Conservation (phyloP, 2,329 filamentous ascomycete genomes). For the Leptographium procerum region DNA sequence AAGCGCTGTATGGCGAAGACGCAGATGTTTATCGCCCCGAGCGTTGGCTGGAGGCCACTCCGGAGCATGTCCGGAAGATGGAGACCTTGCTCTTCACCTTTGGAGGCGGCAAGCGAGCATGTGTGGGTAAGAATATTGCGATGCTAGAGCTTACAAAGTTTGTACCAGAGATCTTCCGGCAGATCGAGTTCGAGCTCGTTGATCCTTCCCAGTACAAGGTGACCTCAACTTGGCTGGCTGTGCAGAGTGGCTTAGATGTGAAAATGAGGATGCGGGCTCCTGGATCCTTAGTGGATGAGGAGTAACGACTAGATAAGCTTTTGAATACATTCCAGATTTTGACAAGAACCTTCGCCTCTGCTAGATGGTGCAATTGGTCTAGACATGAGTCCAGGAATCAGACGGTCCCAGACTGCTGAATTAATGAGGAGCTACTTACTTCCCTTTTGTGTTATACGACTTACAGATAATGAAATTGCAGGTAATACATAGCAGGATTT, state of each 20-base stretch:
- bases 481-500: too few relatives aligned
- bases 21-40: conserved; percentile 21
- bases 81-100: conserved; percentile 25
- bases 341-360: too few relatives aligned
- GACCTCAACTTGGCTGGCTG: not conserved
- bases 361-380: too few relatives aligned
- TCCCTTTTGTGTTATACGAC: too few relatives aligned
- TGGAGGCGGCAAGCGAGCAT: conserved; percentile 41
- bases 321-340: too few relatives aligned
- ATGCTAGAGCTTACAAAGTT: conserved; percentile 29
- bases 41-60: not conserved
- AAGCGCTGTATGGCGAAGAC: conserved; percentile 21
- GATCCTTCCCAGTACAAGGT: not conserved
- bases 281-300: too few relatives aligned
- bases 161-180: not conserved
- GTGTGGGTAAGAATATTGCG: conserved; percentile 37
- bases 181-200: not conserved
- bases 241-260: not conserved
- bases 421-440: too few relatives aligned
- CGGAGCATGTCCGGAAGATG: not conserved
- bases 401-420: too few relatives aligned
- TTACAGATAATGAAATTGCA: too few relatives aligned
- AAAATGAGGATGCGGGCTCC: too few relatives aligned
- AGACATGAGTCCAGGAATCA: too few relatives aligned
- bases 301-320: too few relatives aligned